phyloP scores from a whole-genome alignment of 164 flowering plant species.

The Buxus sempervirens region DNA sequence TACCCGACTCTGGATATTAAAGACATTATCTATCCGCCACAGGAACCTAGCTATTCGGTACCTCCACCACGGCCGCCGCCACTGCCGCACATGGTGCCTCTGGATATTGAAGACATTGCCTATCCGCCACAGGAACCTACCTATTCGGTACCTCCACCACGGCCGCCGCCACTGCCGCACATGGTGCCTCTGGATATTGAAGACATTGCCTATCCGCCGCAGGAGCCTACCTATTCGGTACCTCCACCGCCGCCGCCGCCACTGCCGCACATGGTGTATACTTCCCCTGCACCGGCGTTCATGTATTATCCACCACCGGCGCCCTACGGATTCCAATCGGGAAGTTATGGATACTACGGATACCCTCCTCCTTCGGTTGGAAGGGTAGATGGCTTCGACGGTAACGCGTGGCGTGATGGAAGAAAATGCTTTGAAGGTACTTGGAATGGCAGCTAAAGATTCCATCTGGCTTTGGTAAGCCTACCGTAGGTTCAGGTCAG shows the following conservation, averaged over 20 bases:
- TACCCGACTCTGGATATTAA: conserved; percentile 1
- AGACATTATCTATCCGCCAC: not conserved
- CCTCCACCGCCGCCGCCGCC: conserved; percentile 1
- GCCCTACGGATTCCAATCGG: conserved; percentile 1
- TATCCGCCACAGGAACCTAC: not conserved
- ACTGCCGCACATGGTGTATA: not conserved
- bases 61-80: conserved; percentile 1
- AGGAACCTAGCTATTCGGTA: not conserved
- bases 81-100: not conserved
- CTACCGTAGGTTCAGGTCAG: too few species aligned
- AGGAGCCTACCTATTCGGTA: not conserved
- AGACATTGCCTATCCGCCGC: not conserved
- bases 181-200: not conserved
- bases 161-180: not conserved
- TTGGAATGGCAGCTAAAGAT: too few species aligned
- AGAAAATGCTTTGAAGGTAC: too few species aligned
- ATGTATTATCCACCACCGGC: not conserved
- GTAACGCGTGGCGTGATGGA: too few species aligned
- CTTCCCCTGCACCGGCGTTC: conserved; percentile 2
- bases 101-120: not conserved
- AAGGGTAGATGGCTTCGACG: too few species aligned
- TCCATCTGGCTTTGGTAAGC: too few species aligned
- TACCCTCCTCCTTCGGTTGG: too few species aligned
- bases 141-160: not conserved
- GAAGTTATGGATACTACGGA: too few species aligned